Base-by-base conservation (phyloP, 352 stramenopile genomes). In the Globisporangium cystogenes region DNA sequence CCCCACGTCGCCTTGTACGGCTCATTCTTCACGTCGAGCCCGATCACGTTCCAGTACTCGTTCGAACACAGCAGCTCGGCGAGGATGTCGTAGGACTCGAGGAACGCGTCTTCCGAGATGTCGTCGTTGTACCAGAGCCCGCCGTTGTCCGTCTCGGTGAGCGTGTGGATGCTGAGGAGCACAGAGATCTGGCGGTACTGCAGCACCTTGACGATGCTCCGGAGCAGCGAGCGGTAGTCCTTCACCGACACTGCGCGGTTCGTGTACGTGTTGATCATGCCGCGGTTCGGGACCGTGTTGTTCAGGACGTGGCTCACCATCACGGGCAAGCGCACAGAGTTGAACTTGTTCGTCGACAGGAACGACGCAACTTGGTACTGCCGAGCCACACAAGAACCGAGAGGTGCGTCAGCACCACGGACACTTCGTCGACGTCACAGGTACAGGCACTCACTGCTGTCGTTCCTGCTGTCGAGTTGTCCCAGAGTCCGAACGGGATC, bases 401-500 rank as follows among this genome's bases (percentile, higher is more conserved):
- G 49, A 2, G 23, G 20, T 44, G 35, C 12, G 24, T 31, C 1
- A 31, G 36, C 21, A n/a, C 3, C 29, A 35, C 5, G 7, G 12
- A 7, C 10, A 12, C 7, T 4, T 35, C 29, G 29, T 35, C 29
- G 7, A 8, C 29, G 10, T 12, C 29, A 12, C 8, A 35, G 10
- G 29, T 7, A 12, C 11, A 6, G 5, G 11, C 7, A 55, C 67
- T 44, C 40, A 76, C 68, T 40, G 72, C 67, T 0, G 79, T 74
- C 7, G 79, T 90, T 6, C 79, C 79, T 35, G 85, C 86, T 15
- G 82, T 51, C 53, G 68, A 62, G 60, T 90, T 90, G 26, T 86
- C 75, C 79, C 79, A 90, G 23, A 90, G 54, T 1, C 79, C 79
- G 40, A 90, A 82, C 0, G 78, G 79, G n/a, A 90, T 72, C 0